These are phyloP conservation scores for Penicillium flavigenum DNA, from an alignment of 495 filamentous ascomycete species.

Conservation along the genomic window DNA sequence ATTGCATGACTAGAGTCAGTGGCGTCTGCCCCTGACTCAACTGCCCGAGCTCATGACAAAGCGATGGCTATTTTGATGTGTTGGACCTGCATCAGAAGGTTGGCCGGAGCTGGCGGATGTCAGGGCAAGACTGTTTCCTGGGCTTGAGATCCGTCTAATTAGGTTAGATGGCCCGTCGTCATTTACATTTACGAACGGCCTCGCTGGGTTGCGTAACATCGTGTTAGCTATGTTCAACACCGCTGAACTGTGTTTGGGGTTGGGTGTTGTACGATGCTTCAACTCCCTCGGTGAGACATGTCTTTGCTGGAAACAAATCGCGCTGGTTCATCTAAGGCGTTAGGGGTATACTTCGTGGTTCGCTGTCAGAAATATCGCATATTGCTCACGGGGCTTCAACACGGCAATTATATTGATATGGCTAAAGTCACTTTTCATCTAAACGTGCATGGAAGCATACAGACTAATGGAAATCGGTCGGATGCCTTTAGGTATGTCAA, in stretches of 20 bases:
- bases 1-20: not conserved
- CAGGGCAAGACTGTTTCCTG: not conserved
- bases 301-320: not conserved
- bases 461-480: constrained; percentile 5
- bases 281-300: not conserved
- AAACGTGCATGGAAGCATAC: not conserved
- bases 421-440: not conserved
- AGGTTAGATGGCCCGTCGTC: not conserved
- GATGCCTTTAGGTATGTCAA: not conserved
- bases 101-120: not conserved
- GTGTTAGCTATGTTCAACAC: not conserved
- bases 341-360: not conserved
- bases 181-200: not conserved
- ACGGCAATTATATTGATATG: not conserved
- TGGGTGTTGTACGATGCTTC: constrained; percentile 6
- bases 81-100: constrained; percentile 2
- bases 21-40: constrained; percentile 1
- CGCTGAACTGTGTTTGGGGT: not conserved
- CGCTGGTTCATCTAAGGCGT: not conserved
- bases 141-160: not conserved
- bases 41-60: constrained; percentile 1
- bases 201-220: not conserved
- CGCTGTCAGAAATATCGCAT: not conserved
- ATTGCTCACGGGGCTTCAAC: not conserved
- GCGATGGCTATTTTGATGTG: not conserved